Conservation (phyloP, 495 filamentous ascomycete species). For the Neurospora sp. region DNA sequence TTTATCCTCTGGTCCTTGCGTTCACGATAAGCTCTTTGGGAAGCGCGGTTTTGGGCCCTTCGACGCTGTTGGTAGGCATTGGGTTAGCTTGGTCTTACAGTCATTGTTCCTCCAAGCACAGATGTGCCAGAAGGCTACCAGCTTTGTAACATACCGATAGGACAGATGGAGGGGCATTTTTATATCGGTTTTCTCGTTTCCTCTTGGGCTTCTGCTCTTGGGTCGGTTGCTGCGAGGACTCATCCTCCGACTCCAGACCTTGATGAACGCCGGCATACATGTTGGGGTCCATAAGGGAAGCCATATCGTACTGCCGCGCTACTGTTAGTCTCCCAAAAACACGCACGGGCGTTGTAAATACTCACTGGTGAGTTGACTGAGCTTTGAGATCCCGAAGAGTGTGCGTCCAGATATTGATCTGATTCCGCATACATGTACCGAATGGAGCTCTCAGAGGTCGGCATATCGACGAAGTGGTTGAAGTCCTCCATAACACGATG, state of each 20-base stretch:
- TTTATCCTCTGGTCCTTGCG: slow-evolving; percentile 75
- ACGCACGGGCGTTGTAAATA: neutral
- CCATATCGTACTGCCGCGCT: slow-evolving; percentile 23
- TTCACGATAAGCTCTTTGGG: slow-evolving; percentile 73
- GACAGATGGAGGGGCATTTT: slow-evolving; percentile 38
- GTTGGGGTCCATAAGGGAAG: slow-evolving; percentile 16
- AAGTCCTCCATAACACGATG: slow-evolving; percentile 21
- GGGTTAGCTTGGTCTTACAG: neutral
- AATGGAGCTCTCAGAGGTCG: slow-evolving; percentile 25
- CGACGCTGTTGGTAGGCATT: slow-evolving; percentile 31
- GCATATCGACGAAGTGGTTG: slow-evolving; percentile 18
- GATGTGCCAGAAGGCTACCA: neutral
- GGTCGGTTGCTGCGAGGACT: slow-evolving; percentile 27
- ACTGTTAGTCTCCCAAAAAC: slow-evolving; percentile 4
- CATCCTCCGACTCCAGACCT: slow-evolving; percentile 26
- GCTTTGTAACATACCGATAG: slow-evolving; percentile 23
- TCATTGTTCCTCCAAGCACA: no score
- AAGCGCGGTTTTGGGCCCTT: slow-evolving; percentile 48
- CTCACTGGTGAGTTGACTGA: slow-evolving; percentile 29
- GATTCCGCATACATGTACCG: slow-evolving; percentile 28
- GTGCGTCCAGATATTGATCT: slow-evolving; percentile 29
- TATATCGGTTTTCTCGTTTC: slow-evolving; percentile 40
- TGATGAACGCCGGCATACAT: slow-evolving; percentile 24
- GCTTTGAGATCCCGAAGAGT: slow-evolving; percentile 30
- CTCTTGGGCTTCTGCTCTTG: slow-evolving; percentile 30